A percentile compares a stretch with the other conserved stretches of the same genome.
Conservation (phyloP, 2,329 filamentous ascomycete species). For the Ophiosphaerella narmari region DNA sequence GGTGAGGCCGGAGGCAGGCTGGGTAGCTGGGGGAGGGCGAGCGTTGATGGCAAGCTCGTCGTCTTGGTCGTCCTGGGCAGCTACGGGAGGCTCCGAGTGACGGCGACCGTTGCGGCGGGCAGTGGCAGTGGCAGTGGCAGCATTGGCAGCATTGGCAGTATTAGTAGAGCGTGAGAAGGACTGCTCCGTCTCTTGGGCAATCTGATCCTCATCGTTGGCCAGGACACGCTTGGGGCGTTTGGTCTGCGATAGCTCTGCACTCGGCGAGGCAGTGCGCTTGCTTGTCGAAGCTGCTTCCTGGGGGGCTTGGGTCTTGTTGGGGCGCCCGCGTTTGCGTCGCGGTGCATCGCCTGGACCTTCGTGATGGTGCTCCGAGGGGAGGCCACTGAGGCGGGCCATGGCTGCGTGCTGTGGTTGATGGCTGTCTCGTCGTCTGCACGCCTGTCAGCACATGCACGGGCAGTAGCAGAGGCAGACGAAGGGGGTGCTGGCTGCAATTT, state of each 20-base stretch:
- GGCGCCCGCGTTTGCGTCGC: slow-evolving; percentile 38
- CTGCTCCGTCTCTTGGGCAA: slow-evolving; percentile 39
- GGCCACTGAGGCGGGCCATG: slow-evolving; percentile 43
- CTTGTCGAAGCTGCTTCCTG: slow-evolving; percentile 21
- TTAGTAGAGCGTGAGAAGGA: slow-evolving; percentile 32
- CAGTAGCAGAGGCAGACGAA: background rate
- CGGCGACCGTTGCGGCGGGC: slow-evolving; percentile 34
- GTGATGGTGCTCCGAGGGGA: slow-evolving; percentile 43
- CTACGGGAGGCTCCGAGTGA: slow-evolving; percentile 40
- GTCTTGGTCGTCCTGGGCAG: slow-evolving; percentile 21
- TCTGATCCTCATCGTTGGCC: slow-evolving; percentile 35
- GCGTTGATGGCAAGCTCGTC: slow-evolving; percentile 17
- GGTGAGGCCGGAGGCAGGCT: slow-evolving; percentile 36
- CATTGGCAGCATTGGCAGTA: background rate
- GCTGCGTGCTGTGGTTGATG: background rate
- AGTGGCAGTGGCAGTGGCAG: slow-evolving; percentile 14
- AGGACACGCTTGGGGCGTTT: slow-evolving; percentile 42
- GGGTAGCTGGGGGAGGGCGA: slow-evolving; percentile 24
- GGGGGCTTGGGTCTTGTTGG: slow-evolving; percentile 26
- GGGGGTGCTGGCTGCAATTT: background rate
- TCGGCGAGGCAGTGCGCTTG: slow-evolving; percentile 39
- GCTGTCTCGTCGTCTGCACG: no score
- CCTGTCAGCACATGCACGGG: no score
- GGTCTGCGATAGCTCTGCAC: slow-evolving; percentile 27
- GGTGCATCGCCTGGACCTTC: slow-evolving; percentile 41